Conservation (phyloP, 164 flowering plant genomes). For the Magnolia officinalis region DNA sequence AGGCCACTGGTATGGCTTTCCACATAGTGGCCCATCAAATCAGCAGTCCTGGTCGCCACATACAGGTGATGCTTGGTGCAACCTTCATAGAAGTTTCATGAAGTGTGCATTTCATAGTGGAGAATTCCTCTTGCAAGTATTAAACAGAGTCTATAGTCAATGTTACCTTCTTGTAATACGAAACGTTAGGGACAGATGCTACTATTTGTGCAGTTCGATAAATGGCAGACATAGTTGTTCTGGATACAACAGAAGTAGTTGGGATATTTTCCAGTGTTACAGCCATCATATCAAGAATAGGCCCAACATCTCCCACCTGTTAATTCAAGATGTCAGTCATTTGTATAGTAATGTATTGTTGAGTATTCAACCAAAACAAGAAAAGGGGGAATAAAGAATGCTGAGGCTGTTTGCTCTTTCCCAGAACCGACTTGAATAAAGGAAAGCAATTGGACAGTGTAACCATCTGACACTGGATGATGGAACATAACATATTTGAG, state of each 20-base stretch:
- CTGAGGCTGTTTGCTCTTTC: not conserved
- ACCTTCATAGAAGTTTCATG: not conserved
- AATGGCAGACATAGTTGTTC: slow-evolving; percentile 65
- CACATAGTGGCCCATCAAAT: not conserved
- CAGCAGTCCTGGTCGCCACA: not conserved
- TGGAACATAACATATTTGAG: too few species aligned
- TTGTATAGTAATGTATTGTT: not conserved
- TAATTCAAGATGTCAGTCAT: slow-evolving; percentile 8
- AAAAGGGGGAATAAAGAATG: not conserved
- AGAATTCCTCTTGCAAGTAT: not conserved
- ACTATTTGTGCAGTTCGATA: slow-evolving; percentile 58
- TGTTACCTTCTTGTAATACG: slow-evolving; percentile 68
- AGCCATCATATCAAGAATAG: slow-evolving; percentile 84
- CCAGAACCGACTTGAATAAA: too few species aligned
- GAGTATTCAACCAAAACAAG: not conserved
- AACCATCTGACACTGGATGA: too few species aligned
- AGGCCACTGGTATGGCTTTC: not conserved
- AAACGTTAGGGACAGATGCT: slow-evolving; percentile 57
- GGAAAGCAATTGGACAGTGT: too few species aligned
- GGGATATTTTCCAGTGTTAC: slow-evolving; percentile 70
- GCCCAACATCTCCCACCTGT: slow-evolving; percentile 89
- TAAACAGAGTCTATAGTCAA: not conserved
- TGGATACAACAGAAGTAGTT: slow-evolving; percentile 37
- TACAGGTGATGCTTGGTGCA: not conserved
- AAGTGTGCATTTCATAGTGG: not conserved